Base-by-base conservation (phyloP, 2,329 filamentous ascomycete species). In the Aschersonia sp. region DNA sequence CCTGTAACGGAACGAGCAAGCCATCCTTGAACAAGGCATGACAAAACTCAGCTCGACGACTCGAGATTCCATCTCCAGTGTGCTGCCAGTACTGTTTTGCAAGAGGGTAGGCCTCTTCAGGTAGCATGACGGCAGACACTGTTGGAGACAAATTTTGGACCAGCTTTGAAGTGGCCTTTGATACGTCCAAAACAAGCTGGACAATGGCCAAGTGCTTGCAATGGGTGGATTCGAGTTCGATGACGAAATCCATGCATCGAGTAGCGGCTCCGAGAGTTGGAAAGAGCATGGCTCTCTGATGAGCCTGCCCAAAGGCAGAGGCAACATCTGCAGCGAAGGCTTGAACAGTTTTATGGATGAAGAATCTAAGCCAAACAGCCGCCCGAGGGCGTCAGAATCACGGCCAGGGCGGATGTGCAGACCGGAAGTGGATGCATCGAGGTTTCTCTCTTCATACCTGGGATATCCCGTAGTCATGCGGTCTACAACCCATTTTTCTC, bases 31-130 rank as follows among this genome's bases (percentile, higher is more conserved):
- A 78, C 2, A 91, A 74, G 42, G 75, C 72, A 51, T 89, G 80
- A 60, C 86, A 95, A 63, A 94, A 96, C 61, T 96, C 91, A 35
- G 88, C 89, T 41, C 89, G 79, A 45, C 92, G 82, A 61, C 89
- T 96, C 1, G 89, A 96, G 10, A 95, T 74, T 12, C 92, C 92
- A 52, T 95, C 89, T 28, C 92, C 92, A 1, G 86, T 85, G 63
- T 98, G 92, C 63, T 97, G 92, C 92, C 92, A 98, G 59, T 94
- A 96, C 58, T 89, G 78, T 64, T 96, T 97, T n/a, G 88, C 86
- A 50, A 85, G 65, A 4, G 78, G 67, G 56, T 83, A 89, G 20
- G 79, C 67, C 9, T 80, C 76, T 44, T 75, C 70, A 0, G 82
- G 78, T 56, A 84, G 88, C 42, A 97, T 61, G 3, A 95, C 80